Conservation (phyloP, 306 rosid species). For the Trifolium pratense region DNA sequence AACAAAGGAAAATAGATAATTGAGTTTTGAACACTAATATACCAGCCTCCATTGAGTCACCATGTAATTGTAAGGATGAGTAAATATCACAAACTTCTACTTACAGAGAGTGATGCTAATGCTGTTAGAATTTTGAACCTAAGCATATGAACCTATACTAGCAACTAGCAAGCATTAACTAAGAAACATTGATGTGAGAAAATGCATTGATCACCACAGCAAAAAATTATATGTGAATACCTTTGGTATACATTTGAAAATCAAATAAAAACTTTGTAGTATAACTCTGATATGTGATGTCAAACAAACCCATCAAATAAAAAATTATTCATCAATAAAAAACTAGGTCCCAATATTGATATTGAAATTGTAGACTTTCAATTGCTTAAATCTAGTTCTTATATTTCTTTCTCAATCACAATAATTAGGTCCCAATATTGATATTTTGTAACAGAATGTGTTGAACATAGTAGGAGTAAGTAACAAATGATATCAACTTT, state of each 20-base stretch:
- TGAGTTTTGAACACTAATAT: too few relatives aligned
- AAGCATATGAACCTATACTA: too few relatives aligned
- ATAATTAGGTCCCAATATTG: neutral
- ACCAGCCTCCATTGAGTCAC: too few relatives aligned
- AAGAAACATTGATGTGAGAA: neutral
- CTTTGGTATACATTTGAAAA: neutral
- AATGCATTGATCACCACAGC: neutral
- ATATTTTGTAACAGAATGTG: neutral
- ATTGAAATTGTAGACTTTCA: too few relatives aligned
- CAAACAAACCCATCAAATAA: neutral
- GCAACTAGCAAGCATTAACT: neutral
- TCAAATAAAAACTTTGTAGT: neutral
- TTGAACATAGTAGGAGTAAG: neutral
- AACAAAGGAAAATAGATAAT: too few relatives aligned
- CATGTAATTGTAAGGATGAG: too few relatives aligned
- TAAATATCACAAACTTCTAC: too few relatives aligned
- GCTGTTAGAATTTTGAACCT: too few relatives aligned
- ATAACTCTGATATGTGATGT: neutral
- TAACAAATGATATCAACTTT: neutral
- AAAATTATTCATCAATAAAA: too few relatives aligned
- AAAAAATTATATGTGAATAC: neutral
- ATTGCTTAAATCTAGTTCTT: too few relatives aligned
- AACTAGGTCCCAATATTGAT: too few relatives aligned
- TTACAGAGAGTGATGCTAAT: too few relatives aligned
- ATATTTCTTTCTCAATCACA: neutral